Base-by-base conservation (phyloP, 176 grass and related monocot species). In the Ensete ventricosum region DNA sequence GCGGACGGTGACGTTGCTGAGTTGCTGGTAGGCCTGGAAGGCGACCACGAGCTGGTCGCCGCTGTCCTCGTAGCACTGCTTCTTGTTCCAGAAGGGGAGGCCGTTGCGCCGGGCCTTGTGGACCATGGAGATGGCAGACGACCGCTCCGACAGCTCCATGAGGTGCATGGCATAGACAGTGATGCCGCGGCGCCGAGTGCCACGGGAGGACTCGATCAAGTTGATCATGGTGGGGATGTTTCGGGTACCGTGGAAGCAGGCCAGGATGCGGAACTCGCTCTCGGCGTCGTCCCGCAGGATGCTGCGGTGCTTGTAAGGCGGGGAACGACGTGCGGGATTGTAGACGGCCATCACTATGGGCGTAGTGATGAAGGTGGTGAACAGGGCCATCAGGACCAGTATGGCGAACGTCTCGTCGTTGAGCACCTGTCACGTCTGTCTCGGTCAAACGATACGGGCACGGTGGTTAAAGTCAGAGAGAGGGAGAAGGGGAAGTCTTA, bases 11-110 rank as follows among this genome's bases (percentile, higher is more conserved):
- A 66, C 63, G 63, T 66, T 66, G 63, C 63, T 66, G 63, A 66
- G 63, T 22, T 66, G 63, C 63, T 66, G 63, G 25, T 66, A 66
- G 63, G 63, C 63, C 63, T 66, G 63, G 21, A 66, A 66, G 23
- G 63, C 63, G 63, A 66, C 23, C 9, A 66, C 63, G 63, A 66
- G 63, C 63, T 66, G 63, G 12, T 66, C 63, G 11, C 63, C 21
- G 21, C 22, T 9, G 54, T 57, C 13, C 8, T 66, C 22, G 63
- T n/a, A 26, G 20, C n/a, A 13, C 10, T 26, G 20, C 22, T 66
- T 66, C 63, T 21, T 66, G 63, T 66, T 66, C 63, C 63, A 66
- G 63, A 66, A 66, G 1, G 63, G 63, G 22, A 66, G 63, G 63
- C 63, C 63, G 9, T 66, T 66, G 63, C 63, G 63, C 1, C 63